Evolutionary conservation across 495 filamentous ascomycete species (phyloP), one percentile per base, ranked within the genome.

Genomic region (Podospora anserina): DNA sequence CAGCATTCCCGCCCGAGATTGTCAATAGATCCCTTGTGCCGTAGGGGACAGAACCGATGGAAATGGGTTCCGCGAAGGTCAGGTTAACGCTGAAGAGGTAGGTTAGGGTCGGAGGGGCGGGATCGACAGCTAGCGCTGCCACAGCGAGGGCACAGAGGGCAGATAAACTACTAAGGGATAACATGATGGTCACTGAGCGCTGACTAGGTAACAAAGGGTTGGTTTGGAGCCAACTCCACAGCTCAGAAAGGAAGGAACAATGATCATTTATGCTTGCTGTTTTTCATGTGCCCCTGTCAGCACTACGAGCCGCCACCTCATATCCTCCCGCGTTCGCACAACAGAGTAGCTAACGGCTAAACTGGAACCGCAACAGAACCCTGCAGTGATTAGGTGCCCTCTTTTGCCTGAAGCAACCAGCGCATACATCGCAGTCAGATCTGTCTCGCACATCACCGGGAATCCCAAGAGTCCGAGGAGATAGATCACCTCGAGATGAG

Each of bases 21-120:
- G 68, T 60, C 16, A 76, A 44, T n/a, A 74, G 58, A 27, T 63
- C 66, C 18, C 74, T 64, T 7, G 26, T 60, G 59, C 72, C 71
- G 28, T 58, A 64, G 57, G 74, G 74, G 7, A 69, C 70, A 0
- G 56, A n/a, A 19, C 74, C 74, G 62, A 76, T 61, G 34, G 26
- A 20, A 62, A 72, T 66, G 30, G 66, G 62, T 19, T 61, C 64
- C 57, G 65, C 65, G 26, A 75, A 69, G 66, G 71, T 73, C 4
- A 72, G 65, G 71, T 75, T 75, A n/a, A 64, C 67, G 44, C 66
- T 69, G 73, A 69, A 75, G 1, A 75, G 67, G 44, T 68, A 72
- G 23, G 70, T 71, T 2, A 69, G 49, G 4, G 32, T 18, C 9
- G 71, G 69, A 30, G 71, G 69, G 7, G 68, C 49, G 5, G 66